phyloP scores from a whole-genome alignment of 2,329 filamentous ascomycete species.

The Fusarium drepaniforme region DNA sequence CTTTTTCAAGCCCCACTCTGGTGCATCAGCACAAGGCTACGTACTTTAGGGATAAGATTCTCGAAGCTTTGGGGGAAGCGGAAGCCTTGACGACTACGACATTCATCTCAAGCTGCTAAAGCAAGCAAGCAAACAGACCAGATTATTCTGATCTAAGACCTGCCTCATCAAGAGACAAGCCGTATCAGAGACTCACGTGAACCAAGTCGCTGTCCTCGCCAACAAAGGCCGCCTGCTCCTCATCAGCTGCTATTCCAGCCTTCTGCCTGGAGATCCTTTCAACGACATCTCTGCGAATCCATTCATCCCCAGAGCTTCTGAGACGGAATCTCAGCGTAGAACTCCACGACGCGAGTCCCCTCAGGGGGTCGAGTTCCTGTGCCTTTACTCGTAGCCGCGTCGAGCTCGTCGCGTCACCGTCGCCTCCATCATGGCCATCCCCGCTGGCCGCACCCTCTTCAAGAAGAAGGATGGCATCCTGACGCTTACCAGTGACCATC shows the following conservation, averaged over 20 bases:
- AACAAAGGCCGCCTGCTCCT: not conserved
- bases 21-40: slow-evolving; percentile 17
- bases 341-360: not conserved
- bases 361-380: not conserved
- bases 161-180: not conserved
- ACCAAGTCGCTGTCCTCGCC: not conserved
- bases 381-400: not conserved
- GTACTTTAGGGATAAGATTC: not conserved
- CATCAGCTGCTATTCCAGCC: not conserved
- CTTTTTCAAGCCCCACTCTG: not conserved
- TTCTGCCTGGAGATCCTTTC: not conserved
- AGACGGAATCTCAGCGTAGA: not conserved
- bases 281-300: slow-evolving; percentile 5
- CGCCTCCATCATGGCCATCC: slow-evolving; percentile 63
- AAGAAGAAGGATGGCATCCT: slow-evolving; percentile 97
- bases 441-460: slow-evolving; percentile 79
- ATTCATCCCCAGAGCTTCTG: slow-evolving; percentile 8
- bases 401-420: not conserved
- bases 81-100: slow-evolving; percentile 22
- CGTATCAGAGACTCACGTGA: not conserved
- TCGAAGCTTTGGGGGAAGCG: slow-evolving; percentile 10
- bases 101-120: slow-evolving; percentile 13
- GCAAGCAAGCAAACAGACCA: not conserved
- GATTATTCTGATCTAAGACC: not conserved
- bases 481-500: slow-evolving; percentile 78